Percentiles rank a stretch among this genome's conserved stretches.
phyloP scores from a whole-genome alignment of 495 filamentous ascomycete genomes.

The Penicillium coffeae region DNA sequence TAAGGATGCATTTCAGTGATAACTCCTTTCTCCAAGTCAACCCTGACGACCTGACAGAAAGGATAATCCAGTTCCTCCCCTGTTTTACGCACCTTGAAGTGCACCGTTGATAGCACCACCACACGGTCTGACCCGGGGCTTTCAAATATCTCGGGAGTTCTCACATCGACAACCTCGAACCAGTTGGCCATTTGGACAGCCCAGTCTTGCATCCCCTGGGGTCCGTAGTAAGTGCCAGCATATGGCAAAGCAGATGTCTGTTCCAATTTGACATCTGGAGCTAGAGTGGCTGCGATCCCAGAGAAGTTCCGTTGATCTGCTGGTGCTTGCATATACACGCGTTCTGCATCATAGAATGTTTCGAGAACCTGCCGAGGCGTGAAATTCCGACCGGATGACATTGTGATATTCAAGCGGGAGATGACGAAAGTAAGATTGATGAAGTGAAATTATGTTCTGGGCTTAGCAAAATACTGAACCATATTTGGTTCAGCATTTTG shows the following conservation, averaged over 20 bases:
- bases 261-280: background rate
- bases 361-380: background rate
- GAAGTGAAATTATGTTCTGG: too few relatives aligned
- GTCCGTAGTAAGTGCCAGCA: background rate
- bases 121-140: background rate
- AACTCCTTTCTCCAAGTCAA: background rate
- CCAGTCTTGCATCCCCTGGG: background rate
- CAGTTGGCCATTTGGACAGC: background rate
- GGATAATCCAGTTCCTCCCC: background rate
- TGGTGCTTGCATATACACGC: background rate
- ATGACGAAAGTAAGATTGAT: too few relatives aligned
- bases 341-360: background rate
- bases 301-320: background rate
- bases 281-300: background rate
- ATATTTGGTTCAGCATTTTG: background rate
- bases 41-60: background rate
- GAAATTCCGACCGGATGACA: background rate
- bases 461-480: too few relatives aligned
- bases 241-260: background rate
- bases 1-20: background rate
- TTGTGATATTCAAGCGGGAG: background rate
- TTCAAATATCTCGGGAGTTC: background rate
- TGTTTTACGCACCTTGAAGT: background rate
- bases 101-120: background rate
- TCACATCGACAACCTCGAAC: background rate